Evolutionary conservation across 2,329 filamentous ascomycete species (phyloP).

Genomic region (Cercospora janseana): DNA sequence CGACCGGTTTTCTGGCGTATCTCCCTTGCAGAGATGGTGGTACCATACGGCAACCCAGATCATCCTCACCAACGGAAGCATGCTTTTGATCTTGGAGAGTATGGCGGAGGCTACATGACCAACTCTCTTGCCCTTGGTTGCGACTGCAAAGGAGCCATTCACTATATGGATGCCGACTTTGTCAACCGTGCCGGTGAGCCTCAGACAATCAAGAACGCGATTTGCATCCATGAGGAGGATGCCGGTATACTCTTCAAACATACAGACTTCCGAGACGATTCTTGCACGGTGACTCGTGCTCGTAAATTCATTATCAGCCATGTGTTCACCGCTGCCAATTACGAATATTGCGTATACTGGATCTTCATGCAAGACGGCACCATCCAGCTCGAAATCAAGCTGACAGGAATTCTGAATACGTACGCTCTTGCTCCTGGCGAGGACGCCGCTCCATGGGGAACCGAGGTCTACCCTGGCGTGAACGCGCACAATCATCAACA

Average conservation of each 20-base stretch:
- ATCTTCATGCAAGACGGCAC: slow-evolving; percentile 91
- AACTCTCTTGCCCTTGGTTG: slow-evolving; percentile 74
- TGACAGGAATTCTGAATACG: slow-evolving; percentile 91
- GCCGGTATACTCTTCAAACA: slow-evolving; percentile 84
- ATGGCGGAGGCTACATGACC: slow-evolving; percentile 80
- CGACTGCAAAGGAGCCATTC: slow-evolving; percentile 86
- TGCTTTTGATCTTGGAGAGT: slow-evolving; percentile 77
- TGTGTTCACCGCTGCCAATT: slow-evolving; percentile 93
- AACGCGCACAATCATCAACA: slow-evolving; percentile 97
- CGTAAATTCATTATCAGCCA: slow-evolving; percentile 85
- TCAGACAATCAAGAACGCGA: slow-evolving; percentile 83
- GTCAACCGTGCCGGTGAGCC: slow-evolving; percentile 70
- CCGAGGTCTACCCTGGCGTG: slow-evolving; percentile 84
- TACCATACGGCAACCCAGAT: slow-evolving; percentile 81
- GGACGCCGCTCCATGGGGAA: slow-evolving; percentile 83
- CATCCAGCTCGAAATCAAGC: slow-evolving; percentile 83
- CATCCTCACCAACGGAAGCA: slow-evolving; percentile 76
- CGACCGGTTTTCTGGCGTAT: slow-evolving; percentile 84
- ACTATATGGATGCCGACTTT: slow-evolving; percentile 87
- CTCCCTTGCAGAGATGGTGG: slow-evolving; percentile 90
- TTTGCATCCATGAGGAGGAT: slow-evolving; percentile 95
- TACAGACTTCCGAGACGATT: slow-evolving; percentile 88
- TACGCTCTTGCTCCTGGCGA: slow-evolving; percentile 78
- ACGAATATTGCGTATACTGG: slow-evolving; percentile 87
- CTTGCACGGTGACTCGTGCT: slow-evolving; percentile 78